Percentiles rank a stretch among this genome's conserved stretches.
These are phyloP conservation scores for Pezizomycotina sp. DNA, from an alignment of 2,329 filamentous ascomycete genomes.

Conservation along the genomic window DNA sequence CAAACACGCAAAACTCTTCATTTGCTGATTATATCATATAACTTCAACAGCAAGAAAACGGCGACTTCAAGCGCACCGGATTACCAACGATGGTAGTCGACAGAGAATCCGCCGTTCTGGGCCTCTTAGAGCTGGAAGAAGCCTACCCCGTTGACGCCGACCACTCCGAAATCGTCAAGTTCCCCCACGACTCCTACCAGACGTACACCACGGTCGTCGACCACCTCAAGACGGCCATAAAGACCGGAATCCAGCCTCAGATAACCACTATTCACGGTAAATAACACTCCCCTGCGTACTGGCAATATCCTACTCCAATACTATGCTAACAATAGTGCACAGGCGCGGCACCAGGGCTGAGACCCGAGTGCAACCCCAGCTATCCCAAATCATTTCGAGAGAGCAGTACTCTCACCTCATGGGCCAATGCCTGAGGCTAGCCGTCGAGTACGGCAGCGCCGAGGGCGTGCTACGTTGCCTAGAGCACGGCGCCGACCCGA, in stretches of 20 bases:
- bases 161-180: slow-evolving; percentile 14
- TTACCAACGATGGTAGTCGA: slow-evolving; percentile 3
- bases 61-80: slow-evolving; percentile 5
- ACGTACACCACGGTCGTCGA: slow-evolving; percentile 7
- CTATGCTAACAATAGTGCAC: not conserved
- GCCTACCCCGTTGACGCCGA: slow-evolving; percentile 3
- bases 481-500: too few species aligned
- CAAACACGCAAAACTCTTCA: not conserved
- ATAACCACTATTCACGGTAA: too few species aligned
- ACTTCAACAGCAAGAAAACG: not conserved
- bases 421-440: too few species aligned
- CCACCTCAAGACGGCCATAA: slow-evolving; percentile 1
- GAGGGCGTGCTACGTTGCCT: too few species aligned
- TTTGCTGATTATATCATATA: not conserved
- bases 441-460: too few species aligned
- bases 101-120: slow-evolving; percentile 8
- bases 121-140: slow-evolving; percentile 5
- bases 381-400: not conserved
- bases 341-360: not conserved
- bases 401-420: too few species aligned
- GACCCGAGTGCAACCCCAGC: not conserved
- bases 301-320: not conserved
- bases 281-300: too few species aligned
- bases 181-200: slow-evolving; percentile 2
- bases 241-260: slow-evolving; percentile 3